Evolutionary conservation across 805 yeast species (phyloP).

Genomic region (Ogataea polymorpha): DNA sequence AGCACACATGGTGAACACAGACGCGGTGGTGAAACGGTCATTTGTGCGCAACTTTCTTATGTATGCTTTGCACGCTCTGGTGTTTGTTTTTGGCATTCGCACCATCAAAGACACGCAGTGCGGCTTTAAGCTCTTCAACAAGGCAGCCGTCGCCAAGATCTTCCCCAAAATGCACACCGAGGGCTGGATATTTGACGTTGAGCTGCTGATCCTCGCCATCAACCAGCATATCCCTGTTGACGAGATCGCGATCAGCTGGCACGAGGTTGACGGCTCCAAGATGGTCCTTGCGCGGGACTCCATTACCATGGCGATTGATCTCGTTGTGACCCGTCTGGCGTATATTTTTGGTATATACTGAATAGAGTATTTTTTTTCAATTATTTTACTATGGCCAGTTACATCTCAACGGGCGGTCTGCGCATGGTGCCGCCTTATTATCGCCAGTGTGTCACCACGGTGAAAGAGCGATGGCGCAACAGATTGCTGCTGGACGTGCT

Average conservation of each 20-base stretch:
- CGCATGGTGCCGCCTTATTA: constrained; percentile 42
- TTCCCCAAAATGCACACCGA: constrained; percentile 95
- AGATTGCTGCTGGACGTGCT: constrained; percentile 38
- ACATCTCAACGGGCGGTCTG: constrained; percentile 32
- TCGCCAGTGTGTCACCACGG: constrained; percentile 34
- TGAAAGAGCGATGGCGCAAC: constrained; percentile 45
- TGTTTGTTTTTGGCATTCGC: constrained; percentile 85
- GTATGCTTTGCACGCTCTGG: constrained; percentile 87
- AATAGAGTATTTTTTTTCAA: not conserved
- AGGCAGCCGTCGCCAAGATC: constrained; percentile 57
- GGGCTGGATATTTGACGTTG: constrained; percentile 98
- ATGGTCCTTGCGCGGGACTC: constrained; percentile 89
- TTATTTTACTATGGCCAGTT: constrained; percentile 15
- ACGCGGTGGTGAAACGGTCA: constrained; percentile 93
- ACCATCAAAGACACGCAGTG: constrained; percentile 92
- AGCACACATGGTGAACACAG: constrained; percentile 94
- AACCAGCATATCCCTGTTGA: constrained; percentile 61
- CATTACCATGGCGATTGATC: constrained; percentile 88
- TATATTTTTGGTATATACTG: constrained; percentile 77
- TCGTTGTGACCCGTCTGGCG: constrained; percentile 87
- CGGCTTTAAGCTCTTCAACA: constrained; percentile 90
- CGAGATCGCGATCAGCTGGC: constrained; percentile 93
- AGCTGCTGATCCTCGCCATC: constrained; percentile 76
- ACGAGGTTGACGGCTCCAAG: constrained; percentile 93
- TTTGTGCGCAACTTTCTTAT: constrained; percentile 84